phyloP scores from a whole-genome alignment of 352 stramenopile species.

The Phytophthora pinifolia region DNA sequence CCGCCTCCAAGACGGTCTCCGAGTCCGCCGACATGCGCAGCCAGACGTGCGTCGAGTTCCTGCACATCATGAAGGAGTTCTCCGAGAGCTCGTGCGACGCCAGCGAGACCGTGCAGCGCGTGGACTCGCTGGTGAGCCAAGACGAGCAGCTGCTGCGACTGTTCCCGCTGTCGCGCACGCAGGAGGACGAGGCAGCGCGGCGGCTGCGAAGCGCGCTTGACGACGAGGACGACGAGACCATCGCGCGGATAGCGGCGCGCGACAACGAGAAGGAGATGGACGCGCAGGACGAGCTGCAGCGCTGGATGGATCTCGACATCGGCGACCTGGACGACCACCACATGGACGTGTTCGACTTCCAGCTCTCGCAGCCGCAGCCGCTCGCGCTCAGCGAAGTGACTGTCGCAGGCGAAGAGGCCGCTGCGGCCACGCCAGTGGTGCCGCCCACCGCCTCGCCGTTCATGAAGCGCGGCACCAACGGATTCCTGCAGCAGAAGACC shows the following conservation, averaged over 20 bases:
- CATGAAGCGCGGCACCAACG: slow-evolving; percentile 32
- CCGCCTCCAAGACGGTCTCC: slow-evolving; percentile 19
- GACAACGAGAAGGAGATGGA: slow-evolving; percentile 42
- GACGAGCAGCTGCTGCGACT: slow-evolving; percentile 56
- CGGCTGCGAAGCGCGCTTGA: slow-evolving; percentile 26
- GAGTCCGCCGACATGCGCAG: slow-evolving; percentile 40
- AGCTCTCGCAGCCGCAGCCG: slow-evolving; percentile 33
- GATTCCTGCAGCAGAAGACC: slow-evolving; percentile 26
- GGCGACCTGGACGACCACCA: slow-evolving; percentile 53
- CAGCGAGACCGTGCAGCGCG: slow-evolving; percentile 60
- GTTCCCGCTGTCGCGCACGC: slow-evolving; percentile 40
- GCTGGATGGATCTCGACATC: slow-evolving; percentile 62
- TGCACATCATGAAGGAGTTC: slow-evolving; percentile 81
- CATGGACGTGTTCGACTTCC: slow-evolving; percentile 61
- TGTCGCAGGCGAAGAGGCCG: neutral
- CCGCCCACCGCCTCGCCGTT: slow-evolving; percentile 27
- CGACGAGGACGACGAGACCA: slow-evolving; percentile 21
- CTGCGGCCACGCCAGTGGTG: slow-evolving; percentile 9
- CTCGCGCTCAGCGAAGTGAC: slow-evolving; percentile 24
- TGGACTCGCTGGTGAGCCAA: slow-evolving; percentile 66
- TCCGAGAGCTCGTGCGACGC: slow-evolving; percentile 64
- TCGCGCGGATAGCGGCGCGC: slow-evolving; percentile 23
- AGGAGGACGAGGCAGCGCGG: slow-evolving; percentile 29
- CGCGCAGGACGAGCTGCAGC: slow-evolving; percentile 54
- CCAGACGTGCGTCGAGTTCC: slow-evolving; percentile 61